Evolutionary conservation across 805 yeast genomes (phyloP).

Genomic region (Sungouiella thailandica): DNA sequence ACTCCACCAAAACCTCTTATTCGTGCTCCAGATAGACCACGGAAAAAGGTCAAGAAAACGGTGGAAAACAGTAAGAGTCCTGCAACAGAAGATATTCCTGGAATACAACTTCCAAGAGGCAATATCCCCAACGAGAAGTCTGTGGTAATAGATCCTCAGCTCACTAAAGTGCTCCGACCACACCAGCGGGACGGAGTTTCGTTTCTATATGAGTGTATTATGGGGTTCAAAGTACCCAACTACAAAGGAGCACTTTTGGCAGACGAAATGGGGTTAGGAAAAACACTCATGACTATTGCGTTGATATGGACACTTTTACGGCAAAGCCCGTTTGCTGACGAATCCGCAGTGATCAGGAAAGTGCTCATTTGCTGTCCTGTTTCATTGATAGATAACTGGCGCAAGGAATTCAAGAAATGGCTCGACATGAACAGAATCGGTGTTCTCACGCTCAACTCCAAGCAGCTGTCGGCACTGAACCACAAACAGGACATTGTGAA

Average conservation of each 20-base stretch:
- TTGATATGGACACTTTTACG: slow-evolving; percentile 77
- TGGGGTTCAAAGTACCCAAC: slow-evolving; percentile 54
- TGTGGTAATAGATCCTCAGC: slow-evolving; percentile 57
- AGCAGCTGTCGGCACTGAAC: slow-evolving; percentile 42
- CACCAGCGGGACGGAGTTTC: slow-evolving; percentile 84
- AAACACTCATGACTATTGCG: slow-evolving; percentile 78
- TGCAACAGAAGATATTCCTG: too few relatives aligned
- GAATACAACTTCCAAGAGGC: slow-evolving; percentile 1
- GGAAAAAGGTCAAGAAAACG: too few relatives aligned
- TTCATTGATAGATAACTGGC: slow-evolving; percentile 84
- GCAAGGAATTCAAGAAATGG: slow-evolving; percentile 86
- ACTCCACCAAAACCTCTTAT: too few relatives aligned
- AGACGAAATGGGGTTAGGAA: slow-evolving; percentile 95
- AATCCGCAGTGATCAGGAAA: slow-evolving; percentile 44
- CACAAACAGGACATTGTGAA: slow-evolving; percentile 54
- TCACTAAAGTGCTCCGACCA: slow-evolving; percentile 56
- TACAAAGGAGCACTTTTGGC: slow-evolving; percentile 79
- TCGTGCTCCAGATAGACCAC: too few relatives aligned
- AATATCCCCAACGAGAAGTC: neutral
- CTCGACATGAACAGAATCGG: slow-evolving; percentile 60
- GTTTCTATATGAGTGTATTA: slow-evolving; percentile 77
- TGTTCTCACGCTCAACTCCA: slow-evolving; percentile 53
- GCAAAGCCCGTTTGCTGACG: slow-evolving; percentile 45
- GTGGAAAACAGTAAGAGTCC: too few relatives aligned
- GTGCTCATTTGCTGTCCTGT: slow-evolving; percentile 88